Conservation (phyloP, 2,329 filamentous ascomycete genomes). For the Hypoxylon sp. region DNA sequence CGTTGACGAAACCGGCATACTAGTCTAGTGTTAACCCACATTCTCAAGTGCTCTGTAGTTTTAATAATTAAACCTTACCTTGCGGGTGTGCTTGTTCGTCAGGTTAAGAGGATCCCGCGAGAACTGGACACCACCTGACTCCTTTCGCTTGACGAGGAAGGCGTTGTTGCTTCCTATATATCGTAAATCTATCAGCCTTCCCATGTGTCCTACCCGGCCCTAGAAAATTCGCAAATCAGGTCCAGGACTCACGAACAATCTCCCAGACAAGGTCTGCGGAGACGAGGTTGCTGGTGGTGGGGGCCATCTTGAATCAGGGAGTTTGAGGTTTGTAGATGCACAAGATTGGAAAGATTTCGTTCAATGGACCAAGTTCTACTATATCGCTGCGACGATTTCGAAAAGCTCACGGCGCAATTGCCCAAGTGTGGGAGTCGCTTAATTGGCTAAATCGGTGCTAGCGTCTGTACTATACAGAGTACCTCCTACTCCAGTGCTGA, state of each 20-base stretch:
- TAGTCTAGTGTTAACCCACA: constrained; percentile 62
- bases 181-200: constrained; percentile 45
- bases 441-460: constrained; percentile 52
- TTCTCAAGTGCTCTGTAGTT: constrained; percentile 17
- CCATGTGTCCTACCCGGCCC: neutral
- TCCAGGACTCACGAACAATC: constrained; percentile 83
- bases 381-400: constrained; percentile 48
- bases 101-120: constrained; percentile 96
- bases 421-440: constrained; percentile 54
- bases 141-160: constrained; percentile 91
- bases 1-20: constrained; percentile 94
- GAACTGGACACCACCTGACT: constrained; percentile 86
- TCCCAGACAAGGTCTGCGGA: constrained; percentile 96
- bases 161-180: constrained; percentile 84
- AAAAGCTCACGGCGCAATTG: constrained; percentile 38
- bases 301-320: constrained; percentile 67
- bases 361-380: constrained; percentile 27
- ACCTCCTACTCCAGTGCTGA: no score
- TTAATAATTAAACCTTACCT: constrained; percentile 76
- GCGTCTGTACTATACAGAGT: constrained; percentile 14
- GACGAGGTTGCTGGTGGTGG: constrained; percentile 75
- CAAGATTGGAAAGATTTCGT: constrained; percentile 31
- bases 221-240: constrained; percentile 2
- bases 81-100: constrained; percentile 90
- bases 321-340: constrained; percentile 25